Evolutionary conservation across 169 alveolate species (phyloP).

Genomic region (Eimeria sp.): DNA sequence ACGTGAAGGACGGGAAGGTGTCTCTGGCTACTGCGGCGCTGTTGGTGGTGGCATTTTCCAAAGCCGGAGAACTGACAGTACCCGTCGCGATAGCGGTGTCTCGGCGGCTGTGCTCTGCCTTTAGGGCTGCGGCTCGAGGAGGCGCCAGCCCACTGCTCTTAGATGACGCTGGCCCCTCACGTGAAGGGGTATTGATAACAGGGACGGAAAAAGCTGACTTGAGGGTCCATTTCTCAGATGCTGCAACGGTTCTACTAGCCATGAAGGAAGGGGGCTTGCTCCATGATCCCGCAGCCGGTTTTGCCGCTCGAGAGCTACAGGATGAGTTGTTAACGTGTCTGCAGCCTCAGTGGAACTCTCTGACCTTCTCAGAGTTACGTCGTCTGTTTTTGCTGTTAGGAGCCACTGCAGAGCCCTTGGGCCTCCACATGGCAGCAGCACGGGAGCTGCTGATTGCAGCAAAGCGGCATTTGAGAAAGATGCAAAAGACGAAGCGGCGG

Average conservation of each 20-base stretch:
- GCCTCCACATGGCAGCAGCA: constrained; percentile 25
- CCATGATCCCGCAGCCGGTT: neutral
- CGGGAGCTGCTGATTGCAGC: constrained; percentile 55
- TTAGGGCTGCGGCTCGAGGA: constrained; percentile 22
- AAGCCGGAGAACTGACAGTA: constrained; percentile 53
- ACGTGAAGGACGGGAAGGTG: neutral
- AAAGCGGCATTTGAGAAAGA: constrained; percentile 22
- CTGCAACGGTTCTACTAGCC: constrained; percentile 39
- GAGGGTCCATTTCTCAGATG: constrained; percentile 1
- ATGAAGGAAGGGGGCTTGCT: constrained; percentile 37
- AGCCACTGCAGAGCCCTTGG: constrained; percentile 51
- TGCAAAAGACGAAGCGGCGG: constrained; percentile 1
- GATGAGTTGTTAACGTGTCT: constrained; percentile 10
- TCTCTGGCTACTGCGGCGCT: neutral
- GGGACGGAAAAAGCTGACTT: neutral
- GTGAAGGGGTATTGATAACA: neutral
- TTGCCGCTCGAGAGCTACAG: constrained; percentile 59
- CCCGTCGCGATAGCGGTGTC: constrained; percentile 56
- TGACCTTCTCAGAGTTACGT: constrained; percentile 57
- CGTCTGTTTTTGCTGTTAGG: constrained; percentile 50
- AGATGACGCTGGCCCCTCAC: neutral
- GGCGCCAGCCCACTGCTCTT: neutral
- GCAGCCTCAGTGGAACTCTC: constrained; percentile 39
- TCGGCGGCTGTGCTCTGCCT: constrained; percentile 6
- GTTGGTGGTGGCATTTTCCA: constrained; percentile 20